Evolutionary conservation across 2,329 filamentous ascomycete genomes (phyloP), one percentile per base, ranked within the genome.

Genomic region (Arthrinium phaeospermum): DNA sequence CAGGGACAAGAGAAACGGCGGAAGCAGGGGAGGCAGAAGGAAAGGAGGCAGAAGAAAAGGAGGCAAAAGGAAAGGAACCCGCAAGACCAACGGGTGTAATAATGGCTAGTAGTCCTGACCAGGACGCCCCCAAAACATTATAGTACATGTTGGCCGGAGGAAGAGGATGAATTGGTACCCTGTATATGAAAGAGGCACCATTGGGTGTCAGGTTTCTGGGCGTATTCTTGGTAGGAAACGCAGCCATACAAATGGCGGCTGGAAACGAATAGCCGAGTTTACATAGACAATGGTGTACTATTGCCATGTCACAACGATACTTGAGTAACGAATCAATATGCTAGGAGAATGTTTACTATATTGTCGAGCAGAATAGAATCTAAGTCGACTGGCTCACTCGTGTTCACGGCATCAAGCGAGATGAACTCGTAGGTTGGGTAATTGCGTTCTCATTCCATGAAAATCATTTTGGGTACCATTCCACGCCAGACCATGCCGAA

Each of bases 401-500:
- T 13, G 19, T 41, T 64, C 34, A 64, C 57, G 4, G 19, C 8
- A 64, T 64, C 57, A 41, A 37, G 57, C n/a, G 34, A 37, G 57
- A 41, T 22, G 13, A 22, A 68, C 44, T 68, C n/a, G 41, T 68
- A 72, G 70, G 75, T 77, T 75, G 77, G 74, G 76, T 74, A 77
- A 78, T 75, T 76, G 77, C 76, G 71, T 74, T 79, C 76, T 79
- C 77, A 79, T 81, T 81, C 77, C 76, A 76, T 80, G 77, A 76
- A 72, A 75, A 79, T 77, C 76, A 79, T 83, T 83, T 82, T 78
- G 76, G 75, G 85, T 83, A 83, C 83, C 85, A 81, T 85, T 80
- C 80, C 85, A 85, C 84, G 84, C 84, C 84, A 84, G 79, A 79
- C 81, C 82, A 82, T 81, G 81, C 79, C 81, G 74, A 79, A 82